phyloP scores from a whole-genome alignment of 1,284 basidiomycete species.

The Chalciporus piperatoides region DNA sequence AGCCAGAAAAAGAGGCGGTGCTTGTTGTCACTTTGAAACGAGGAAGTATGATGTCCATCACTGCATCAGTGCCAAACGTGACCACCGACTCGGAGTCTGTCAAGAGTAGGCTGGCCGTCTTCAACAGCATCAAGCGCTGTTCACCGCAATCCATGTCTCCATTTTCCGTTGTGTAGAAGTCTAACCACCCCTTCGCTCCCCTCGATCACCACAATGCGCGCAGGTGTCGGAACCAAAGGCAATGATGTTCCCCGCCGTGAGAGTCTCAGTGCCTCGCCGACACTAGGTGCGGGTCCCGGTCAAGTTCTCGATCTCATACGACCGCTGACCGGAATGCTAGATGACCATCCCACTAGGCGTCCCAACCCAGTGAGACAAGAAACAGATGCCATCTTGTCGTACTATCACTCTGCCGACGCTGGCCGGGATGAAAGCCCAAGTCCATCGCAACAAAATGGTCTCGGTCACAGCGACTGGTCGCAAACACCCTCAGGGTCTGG shows the following conservation, averaged over 20 bases:
- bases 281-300: constrained; percentile 21
- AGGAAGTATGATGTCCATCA: no score
- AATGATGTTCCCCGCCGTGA: neutral
- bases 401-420: constrained; percentile 33
- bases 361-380: constrained; percentile 21
- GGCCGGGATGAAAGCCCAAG: neutral
- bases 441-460: neutral
- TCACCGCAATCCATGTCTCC: constrained; percentile 1
- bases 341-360: constrained; percentile 1
- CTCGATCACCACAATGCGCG: constrained; percentile 14
- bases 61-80: no score
- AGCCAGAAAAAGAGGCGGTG: neutral
- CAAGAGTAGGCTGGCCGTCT: neutral
- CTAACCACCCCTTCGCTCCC: neutral
- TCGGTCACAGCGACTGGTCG: neutral
- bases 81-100: no score
- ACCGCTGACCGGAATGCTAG: neutral
- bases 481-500: constrained; percentile 1
- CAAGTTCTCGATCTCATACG: neutral
- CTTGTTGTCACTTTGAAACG: no score
- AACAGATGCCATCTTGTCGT: constrained; percentile 36
- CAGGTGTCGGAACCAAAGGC: neutral
- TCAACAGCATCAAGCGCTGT: no score
- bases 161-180: neutral
- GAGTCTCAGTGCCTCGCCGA: constrained; percentile 1